Evolutionary conservation across 805 yeast genomes (phyloP), one percentile per base, ranked within the genome.

Genomic region (Wickerhamiella siamensis): DNA sequence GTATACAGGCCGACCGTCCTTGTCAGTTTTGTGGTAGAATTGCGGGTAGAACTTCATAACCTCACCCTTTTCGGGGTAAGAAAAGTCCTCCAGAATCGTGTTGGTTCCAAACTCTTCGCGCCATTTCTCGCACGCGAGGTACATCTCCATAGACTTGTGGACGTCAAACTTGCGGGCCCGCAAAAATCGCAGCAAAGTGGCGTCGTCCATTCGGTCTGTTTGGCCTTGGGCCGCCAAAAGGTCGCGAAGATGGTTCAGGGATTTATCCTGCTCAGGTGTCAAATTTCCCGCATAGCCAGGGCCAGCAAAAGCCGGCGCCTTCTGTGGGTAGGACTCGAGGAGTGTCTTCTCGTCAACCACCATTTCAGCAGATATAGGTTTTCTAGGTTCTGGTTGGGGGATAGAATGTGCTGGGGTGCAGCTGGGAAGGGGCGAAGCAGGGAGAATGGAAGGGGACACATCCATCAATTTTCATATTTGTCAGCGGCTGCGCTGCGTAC

Each of bases 111-210:
- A 84, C 47, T 77, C 82, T 56, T 72, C 65, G 62, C 98, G 77
- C 98, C 98, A 91, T 47, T 72, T 74, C 65, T 91, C 95, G 63
- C 95, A 87, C 47, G 72, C 76, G 45, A 69, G 74, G 58, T 71
- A 86, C 98, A 91, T 91, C 47, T 70, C 74, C 55, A 72, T 71
- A 22, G 98, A 82, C 55, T 77, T 74, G 45, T 66, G 71, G 26
- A 87, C 67, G 54, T 86, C 95, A 58, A 91, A 91, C 70, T 86
- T 87, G 64, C 98, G 77, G 8, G 98, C 98, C 58, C 97, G 76
- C 49, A 91, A 68, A 63, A 91, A 91, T 53, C 98, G 77, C 47
- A 78, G 61, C 56, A 69, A 64, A 3, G 91, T 72, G 14, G 95
- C 83, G 54, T 83, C 95, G 61, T 91, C 98, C 42, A 83, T 62